Evolutionary conservation across 345 rosid species (phyloP).

Genomic region (Aurinia saxatilis): DNA sequence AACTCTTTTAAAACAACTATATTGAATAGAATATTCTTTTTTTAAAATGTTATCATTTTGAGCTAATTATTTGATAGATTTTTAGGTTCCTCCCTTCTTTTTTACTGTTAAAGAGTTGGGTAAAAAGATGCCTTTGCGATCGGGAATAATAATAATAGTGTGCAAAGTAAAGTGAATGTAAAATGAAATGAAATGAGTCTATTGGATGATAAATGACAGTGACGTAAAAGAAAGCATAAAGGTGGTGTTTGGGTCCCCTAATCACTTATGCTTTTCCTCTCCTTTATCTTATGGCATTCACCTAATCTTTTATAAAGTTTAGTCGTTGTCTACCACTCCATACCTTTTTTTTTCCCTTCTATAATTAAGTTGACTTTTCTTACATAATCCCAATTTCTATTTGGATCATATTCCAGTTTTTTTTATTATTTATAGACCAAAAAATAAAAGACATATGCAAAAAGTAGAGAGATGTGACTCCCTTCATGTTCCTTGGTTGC

Average conservation of each 20-base stretch:
- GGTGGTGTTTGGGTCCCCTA: conserved; percentile 14
- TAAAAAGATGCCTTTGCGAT: background rate
- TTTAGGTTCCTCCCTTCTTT: background rate
- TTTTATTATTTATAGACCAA: background rate
- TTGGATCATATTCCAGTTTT: background rate
- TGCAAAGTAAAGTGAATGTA: conserved; percentile 3
- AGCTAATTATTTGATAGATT: no score
- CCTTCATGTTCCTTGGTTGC: background rate
- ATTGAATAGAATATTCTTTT: no score
- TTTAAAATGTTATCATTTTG: no score
- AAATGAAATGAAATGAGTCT: background rate
- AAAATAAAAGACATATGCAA: background rate
- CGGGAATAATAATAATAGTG: conserved; percentile 7
- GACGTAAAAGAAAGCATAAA: conserved; percentile 17
- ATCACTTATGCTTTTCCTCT: conserved; percentile 14
- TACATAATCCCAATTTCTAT: background rate
- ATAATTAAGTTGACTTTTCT: conserved; percentile 18
- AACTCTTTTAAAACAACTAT: no score
- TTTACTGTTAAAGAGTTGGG: background rate
- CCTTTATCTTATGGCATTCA: conserved; percentile 21
- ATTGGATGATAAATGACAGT: conserved; percentile 17
- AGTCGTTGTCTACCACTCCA: conserved; percentile 19
- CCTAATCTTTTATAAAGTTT: conserved; percentile 23
- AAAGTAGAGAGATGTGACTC: conserved; percentile 1
- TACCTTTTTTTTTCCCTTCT: background rate